These are phyloP conservation scores for Oidiodendron maius DNA, from an alignment of 495 filamentous ascomycete species.

Conservation along the genomic window DNA sequence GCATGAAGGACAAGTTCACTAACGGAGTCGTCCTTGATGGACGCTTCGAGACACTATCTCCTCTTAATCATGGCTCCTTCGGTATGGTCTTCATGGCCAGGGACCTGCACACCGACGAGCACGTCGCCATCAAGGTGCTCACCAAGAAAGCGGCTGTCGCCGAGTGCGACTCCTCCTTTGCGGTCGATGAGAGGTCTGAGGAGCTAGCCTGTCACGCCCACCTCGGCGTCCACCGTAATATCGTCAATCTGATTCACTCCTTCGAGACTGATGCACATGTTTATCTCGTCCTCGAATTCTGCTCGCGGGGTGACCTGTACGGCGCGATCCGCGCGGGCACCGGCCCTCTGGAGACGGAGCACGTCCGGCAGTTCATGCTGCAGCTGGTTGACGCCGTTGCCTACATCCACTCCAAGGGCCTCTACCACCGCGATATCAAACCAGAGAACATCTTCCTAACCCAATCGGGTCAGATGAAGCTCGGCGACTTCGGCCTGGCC, in stretches of 20 bases:
- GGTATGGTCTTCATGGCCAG: constrained; percentile 94
- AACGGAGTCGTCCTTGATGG: constrained; percentile 71
- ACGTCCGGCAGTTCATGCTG: constrained; percentile 95
- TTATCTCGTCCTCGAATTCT: constrained; percentile 94
- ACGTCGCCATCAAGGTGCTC: constrained; percentile 91
- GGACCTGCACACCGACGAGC: constrained; percentile 65
- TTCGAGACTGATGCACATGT: constrained; percentile 88
- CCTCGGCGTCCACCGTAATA: constrained; percentile 77
- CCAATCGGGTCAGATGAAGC: constrained; percentile 81
- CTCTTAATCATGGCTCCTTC: constrained; percentile 97
- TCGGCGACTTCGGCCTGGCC: constrained; percentile 92
- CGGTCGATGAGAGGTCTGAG: constrained; percentile 78
- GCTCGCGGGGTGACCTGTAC: constrained; percentile 93
- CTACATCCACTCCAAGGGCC: constrained; percentile 81
- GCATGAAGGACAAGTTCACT: constrained; percentile 67
- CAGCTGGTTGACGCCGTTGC: constrained; percentile 86
- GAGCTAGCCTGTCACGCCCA: constrained; percentile 77
- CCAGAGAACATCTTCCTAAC: constrained; percentile 98
- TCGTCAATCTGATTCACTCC: constrained; percentile 86
- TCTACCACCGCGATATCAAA: constrained; percentile 98
- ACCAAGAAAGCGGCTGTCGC: constrained; percentile 63
- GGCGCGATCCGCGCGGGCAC: constrained; percentile 87
- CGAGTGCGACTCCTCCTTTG: constrained; percentile 43
- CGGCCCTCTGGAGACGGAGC: constrained; percentile 88
- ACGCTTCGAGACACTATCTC: constrained; percentile 84